Conservation (phyloP, 2,329 filamentous ascomycete genomes). For the Cladosporium sp. region DNA sequence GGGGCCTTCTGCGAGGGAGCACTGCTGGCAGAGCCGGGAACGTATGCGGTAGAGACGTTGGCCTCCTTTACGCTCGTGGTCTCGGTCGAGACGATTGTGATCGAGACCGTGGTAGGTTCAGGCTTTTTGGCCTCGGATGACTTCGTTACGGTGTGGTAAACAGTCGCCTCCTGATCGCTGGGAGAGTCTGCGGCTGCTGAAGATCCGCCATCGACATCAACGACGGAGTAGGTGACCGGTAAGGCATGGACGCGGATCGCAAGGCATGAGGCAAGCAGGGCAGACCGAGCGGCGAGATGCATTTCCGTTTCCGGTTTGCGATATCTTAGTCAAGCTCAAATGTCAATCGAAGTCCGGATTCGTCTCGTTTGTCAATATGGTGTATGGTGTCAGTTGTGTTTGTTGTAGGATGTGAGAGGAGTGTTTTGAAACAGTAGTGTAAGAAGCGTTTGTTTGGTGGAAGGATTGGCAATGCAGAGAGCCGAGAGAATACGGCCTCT, state of each 20-base stretch:
- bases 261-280: conserved; percentile 7
- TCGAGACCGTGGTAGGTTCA: conserved; percentile 2
- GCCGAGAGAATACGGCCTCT: neutral
- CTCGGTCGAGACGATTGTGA: neutral
- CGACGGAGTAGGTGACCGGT: conserved; percentile 11
- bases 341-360: neutral
- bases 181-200: neutral
- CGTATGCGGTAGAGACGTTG: neutral
- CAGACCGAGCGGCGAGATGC: conserved; percentile 9
- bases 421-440: too few relatives aligned
- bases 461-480: neutral
- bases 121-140: conserved; percentile 2
- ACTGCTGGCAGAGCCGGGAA: neutral
- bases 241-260: conserved; percentile 4
- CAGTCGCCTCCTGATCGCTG: neutral
- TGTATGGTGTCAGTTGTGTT: neutral
- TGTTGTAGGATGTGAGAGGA: too few relatives aligned
- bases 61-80: neutral
- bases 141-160: conserved; percentile 12
- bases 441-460: neutral
- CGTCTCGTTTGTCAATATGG: neutral
- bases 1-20: neutral
- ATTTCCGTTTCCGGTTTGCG: neutral
- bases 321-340: neutral
- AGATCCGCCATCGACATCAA: conserved; percentile 12